A percentile compares a stretch with the other conserved stretches of the same genome.
These are phyloP conservation scores for Chalciporus sp. DNA, from an alignment of 1,284 basidiomycete species.

Conservation along the genomic window DNA sequence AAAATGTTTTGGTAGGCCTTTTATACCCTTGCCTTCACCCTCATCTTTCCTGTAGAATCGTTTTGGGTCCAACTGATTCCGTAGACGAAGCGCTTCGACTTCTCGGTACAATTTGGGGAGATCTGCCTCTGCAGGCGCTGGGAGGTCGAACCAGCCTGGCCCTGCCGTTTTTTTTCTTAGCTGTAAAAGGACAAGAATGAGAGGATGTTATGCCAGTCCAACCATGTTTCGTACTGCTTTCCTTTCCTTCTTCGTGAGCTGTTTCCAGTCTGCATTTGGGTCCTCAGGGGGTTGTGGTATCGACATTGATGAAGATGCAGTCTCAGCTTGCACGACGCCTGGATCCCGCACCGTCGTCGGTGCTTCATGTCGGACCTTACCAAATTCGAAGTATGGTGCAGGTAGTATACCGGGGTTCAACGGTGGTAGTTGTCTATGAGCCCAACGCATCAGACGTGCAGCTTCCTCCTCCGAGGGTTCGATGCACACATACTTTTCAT, in stretches of 20 bases:
- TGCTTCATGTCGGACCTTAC: constrained; percentile 43
- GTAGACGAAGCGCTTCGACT: constrained; percentile 89
- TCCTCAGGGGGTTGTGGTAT: constrained; percentile 62
- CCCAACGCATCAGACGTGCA: constrained; percentile 8
- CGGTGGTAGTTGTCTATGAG: constrained; percentile 60
- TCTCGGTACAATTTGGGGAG: constrained; percentile 87
- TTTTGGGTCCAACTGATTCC: constrained; percentile 95
- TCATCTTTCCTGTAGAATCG: constrained; percentile 89
- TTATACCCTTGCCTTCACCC: constrained; percentile 83
- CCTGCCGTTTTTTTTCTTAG: constrained; percentile 78
- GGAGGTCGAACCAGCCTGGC: constrained; percentile 89
- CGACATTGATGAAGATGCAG: constrained; percentile 45
- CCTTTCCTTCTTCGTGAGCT: constrained; percentile 66
- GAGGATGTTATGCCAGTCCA: not conserved
- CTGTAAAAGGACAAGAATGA: constrained; percentile 38
- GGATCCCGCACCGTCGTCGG: constrained; percentile 59
- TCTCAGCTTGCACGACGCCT: constrained; percentile 55
- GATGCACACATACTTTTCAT: constrained; percentile 38
- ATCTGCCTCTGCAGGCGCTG: constrained; percentile 79
- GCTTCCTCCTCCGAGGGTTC: constrained; percentile 7
- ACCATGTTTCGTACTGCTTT: constrained; percentile 53
- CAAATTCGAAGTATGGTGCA: constrained; percentile 60
- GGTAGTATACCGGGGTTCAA: constrained; percentile 67
- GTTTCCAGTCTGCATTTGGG: constrained; percentile 57
- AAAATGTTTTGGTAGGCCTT: constrained; percentile 87